Base-by-base conservation (phyloP, 2,329 filamentous ascomycete genomes). In the Beauveria varroae region DNA sequence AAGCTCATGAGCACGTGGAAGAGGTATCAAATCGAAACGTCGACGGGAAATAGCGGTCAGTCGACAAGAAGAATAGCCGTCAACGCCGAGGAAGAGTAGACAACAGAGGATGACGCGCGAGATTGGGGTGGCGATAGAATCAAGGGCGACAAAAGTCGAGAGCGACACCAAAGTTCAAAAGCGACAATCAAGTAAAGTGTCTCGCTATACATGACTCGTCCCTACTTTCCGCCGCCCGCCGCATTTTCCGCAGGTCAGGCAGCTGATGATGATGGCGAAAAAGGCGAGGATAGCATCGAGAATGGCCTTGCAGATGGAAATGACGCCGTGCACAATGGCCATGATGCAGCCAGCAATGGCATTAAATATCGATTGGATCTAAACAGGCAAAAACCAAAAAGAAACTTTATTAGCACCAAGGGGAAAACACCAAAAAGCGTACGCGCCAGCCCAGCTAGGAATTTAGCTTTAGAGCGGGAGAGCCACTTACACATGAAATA, bases 401-500 rank as follows among this genome's bases (percentile, higher is more conserved):
- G 41, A 43, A 34, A 18, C n/a, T 28, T n/a, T 10, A 24, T 37
- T 41, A 41, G 43, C 37, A 37, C 28, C 30, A 24, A 9, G 16
- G 24, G 10, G 16, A 7, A 34, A 57, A 47, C 26, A 20, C 26
- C 44, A 55, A 55, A 10, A 22, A 47, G 44, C n/a, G 46, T 37
- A 37, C 34, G 34, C 12, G 34, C 34, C 34, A 37, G 34, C 12
- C 34, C 34, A 26, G 5, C 47, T 46, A 51, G 26, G 47, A 30
- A 26, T n/a, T 20, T n/a, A 47, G 16, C n/a, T 47, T 14, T 16
- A 10, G 24, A n/a, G 50, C n/a, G 20, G 18, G 37, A n/a, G 50
- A 41, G 24, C 57, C 16, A 83, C 89, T 70, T 90, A 93, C 90
- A 73, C 90, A 93, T 73, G 89, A 93, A 67, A 91, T 80, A 70